Evolutionary conservation across 257 asterid genomes (phyloP).

Genomic region (Salvia miltiorrhiza): DNA sequence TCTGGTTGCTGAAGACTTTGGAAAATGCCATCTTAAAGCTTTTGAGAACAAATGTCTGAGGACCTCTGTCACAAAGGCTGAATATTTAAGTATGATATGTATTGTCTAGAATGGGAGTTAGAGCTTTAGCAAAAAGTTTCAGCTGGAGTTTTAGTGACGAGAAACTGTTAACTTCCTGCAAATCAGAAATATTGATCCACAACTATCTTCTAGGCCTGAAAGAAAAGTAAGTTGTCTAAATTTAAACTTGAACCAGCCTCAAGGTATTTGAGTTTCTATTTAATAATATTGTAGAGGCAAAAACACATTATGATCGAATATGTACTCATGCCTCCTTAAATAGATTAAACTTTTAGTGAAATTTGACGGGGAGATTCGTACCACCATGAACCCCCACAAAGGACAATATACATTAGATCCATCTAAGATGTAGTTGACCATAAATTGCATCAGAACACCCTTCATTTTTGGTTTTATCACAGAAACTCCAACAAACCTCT

Average conservation of each 20-base stretch:
- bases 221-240: neutral
- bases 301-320: neutral
- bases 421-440: neutral
- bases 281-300: neutral
- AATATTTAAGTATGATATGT: too few relatives aligned
- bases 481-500: neutral
- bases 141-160: neutral
- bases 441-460: neutral
- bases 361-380: neutral
- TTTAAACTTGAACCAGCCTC: neutral
- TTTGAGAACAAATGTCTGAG: neutral
- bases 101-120: neutral
- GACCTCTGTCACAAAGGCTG: neutral
- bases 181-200: neutral
- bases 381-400: neutral
- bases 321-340: neutral
- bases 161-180: neutral
- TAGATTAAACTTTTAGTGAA: neutral
- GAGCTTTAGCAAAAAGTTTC: neutral
- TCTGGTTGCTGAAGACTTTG: neutral
- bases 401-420: neutral
- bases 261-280: neutral
- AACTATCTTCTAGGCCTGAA: neutral
- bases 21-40: neutral
- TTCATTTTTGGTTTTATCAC: neutral